Percentiles rank a stretch among this genome's conserved stretches.
phyloP scores from a whole-genome alignment of 1,284 basidiomycete genomes.

The Cryptococcus sp. region DNA sequence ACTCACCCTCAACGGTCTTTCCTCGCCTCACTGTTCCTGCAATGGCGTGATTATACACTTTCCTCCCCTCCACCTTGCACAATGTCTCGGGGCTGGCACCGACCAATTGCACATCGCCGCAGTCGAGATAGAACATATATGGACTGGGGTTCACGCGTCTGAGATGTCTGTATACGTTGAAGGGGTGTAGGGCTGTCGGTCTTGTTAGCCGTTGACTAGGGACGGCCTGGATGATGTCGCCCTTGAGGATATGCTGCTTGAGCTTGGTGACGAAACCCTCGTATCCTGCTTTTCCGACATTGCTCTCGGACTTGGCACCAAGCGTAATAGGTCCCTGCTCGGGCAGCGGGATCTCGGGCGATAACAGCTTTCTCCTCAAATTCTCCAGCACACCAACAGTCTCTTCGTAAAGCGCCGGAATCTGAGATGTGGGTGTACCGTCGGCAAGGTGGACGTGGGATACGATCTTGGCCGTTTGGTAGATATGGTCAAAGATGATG shows the following conservation, averaged over 20 bases:
- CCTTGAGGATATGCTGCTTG: slow-evolving; percentile 91
- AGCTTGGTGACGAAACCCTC: slow-evolving; percentile 87
- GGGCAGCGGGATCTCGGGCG: slow-evolving; percentile 63
- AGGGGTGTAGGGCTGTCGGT: slow-evolving; percentile 87
- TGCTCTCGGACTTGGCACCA: slow-evolving; percentile 74
- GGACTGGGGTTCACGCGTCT: slow-evolving; percentile 95
- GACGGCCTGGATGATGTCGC: slow-evolving; percentile 99
- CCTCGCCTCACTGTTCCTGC: slow-evolving; percentile 93
- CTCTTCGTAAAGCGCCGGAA: slow-evolving; percentile 78
- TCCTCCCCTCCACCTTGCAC: slow-evolving; percentile 89
- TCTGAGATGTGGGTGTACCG: slow-evolving; percentile 54
- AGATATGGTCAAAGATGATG: slow-evolving; percentile 96
- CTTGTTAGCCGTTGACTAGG: slow-evolving; percentile 88
- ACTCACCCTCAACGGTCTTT: slow-evolving; percentile 74
- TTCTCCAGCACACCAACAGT: slow-evolving; percentile 75
- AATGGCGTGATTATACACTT: slow-evolving; percentile 97
- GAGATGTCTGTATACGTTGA: slow-evolving; percentile 93
- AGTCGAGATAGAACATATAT: slow-evolving; percentile 99
- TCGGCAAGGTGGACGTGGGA: slow-evolving; percentile 88
- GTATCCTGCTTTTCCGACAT: slow-evolving; percentile 93
- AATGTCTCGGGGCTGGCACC: slow-evolving; percentile 97
- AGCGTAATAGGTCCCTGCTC: slow-evolving; percentile 55
- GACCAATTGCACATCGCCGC: slow-evolving; percentile 87
- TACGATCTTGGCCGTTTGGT: slow-evolving; percentile 90
- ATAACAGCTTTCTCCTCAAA: slow-evolving; percentile 68